A percentile compares a stretch with the other conserved stretches of the same genome.
phyloP scores from a whole-genome alignment of 2,329 filamentous ascomycete genomes.

The Penicillium sclerotigenum region DNA sequence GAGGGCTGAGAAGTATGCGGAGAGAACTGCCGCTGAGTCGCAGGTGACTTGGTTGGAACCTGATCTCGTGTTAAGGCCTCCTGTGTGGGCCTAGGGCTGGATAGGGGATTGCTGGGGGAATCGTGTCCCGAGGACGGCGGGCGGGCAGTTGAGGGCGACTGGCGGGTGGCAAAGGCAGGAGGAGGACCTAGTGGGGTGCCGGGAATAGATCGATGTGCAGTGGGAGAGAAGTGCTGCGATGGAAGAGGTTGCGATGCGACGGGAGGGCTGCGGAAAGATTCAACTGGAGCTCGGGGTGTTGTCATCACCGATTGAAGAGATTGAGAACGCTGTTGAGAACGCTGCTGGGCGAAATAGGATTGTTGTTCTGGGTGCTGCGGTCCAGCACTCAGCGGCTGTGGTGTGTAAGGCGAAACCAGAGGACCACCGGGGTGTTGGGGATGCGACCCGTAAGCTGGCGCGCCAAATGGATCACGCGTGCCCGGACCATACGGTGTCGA shows the following conservation, averaged over 20 bases:
- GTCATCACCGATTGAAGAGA: conserved; percentile 41
- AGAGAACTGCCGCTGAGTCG: conserved; percentile 25
- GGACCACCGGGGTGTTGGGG: conserved; percentile 28
- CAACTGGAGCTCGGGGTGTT: conserved; percentile 33
- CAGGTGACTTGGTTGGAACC: conserved; percentile 30
- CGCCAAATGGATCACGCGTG: conserved; percentile 37
- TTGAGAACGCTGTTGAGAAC: conserved; percentile 38
- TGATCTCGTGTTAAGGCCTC: conserved; percentile 30
- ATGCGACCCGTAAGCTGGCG: conserved; percentile 30
- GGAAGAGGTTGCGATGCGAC: conserved; percentile 30
- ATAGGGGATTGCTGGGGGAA: conserved; percentile 30
- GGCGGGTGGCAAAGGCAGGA: conserved; percentile 31
- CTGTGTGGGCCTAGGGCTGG: conserved; percentile 33
- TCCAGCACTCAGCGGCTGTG: conserved; percentile 35
- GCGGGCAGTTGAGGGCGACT: conserved; percentile 37
- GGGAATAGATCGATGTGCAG: conserved; percentile 45
- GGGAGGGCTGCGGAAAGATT: conserved; percentile 37
- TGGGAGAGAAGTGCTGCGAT: conserved; percentile 35
- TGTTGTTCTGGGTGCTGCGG: conserved; percentile 32
- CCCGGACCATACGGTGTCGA: conserved; percentile 31
- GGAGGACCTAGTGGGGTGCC: conserved; percentile 51
- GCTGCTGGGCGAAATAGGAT: conserved; percentile 39
- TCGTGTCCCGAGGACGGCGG: conserved; percentile 40
- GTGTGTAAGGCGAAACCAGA: conserved; percentile 41
- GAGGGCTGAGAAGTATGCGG: conserved; percentile 44